Percentiles rank a stretch among this genome's conserved stretches.
Conservation (phyloP, 495 filamentous ascomycete species). For the Annulohypoxylon nitens region DNA sequence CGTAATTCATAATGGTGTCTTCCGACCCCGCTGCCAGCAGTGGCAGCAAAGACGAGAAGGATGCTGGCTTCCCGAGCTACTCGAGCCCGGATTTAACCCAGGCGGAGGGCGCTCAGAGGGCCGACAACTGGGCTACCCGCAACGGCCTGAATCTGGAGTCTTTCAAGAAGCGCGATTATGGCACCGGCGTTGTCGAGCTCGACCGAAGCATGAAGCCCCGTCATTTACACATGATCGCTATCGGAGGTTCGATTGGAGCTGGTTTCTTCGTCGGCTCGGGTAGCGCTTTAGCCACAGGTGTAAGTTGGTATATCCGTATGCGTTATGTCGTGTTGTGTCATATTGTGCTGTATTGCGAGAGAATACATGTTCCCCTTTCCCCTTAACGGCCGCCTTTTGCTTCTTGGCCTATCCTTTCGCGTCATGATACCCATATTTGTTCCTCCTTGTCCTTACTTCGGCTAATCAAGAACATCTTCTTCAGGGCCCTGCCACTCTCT, state of each 20-base stretch:
- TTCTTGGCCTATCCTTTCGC: no score
- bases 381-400: neutral
- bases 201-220: slow-evolving; percentile 74
- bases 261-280: slow-evolving; percentile 71
- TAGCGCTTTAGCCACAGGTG: slow-evolving; percentile 58
- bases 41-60: slow-evolving; percentile 50
- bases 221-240: slow-evolving; percentile 82
- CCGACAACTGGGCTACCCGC: slow-evolving; percentile 62
- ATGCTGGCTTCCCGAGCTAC: slow-evolving; percentile 40
- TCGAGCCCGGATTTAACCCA: slow-evolving; percentile 9
- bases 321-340: no score
- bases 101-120: slow-evolving; percentile 34
- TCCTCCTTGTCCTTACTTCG: neutral
- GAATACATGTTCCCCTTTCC: neutral
- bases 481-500: slow-evolving; percentile 62
- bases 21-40: slow-evolving; percentile 50
- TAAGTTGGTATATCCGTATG: slow-evolving; percentile 37
- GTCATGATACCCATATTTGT: no score
- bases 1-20: slow-evolving; percentile 47
- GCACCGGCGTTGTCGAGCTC: slow-evolving; percentile 56
- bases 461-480: slow-evolving; percentile 15
- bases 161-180: slow-evolving; percentile 62
- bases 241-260: slow-evolving; percentile 79
- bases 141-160: slow-evolving; percentile 65
- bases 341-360: no score